Percentiles rank a stretch among this genome's conserved stretches.
phyloP scores from a whole-genome alignment of 257 asterid species.

The Solanum clarkiae region DNA sequence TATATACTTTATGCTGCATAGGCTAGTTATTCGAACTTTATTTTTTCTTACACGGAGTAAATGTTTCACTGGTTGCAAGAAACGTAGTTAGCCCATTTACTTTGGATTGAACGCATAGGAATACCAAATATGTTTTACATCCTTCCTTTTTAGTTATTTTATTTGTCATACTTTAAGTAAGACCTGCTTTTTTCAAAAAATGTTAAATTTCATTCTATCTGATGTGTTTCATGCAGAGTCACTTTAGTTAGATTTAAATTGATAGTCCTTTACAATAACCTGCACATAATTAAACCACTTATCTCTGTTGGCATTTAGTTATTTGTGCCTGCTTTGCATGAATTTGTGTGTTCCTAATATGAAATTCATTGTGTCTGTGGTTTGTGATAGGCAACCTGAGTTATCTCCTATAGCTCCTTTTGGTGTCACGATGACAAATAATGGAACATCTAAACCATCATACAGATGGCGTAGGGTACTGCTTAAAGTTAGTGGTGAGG shows the following conservation, averaged over 20 bases:
- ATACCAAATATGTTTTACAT: neutral
- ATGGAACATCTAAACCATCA: constrained; percentile 29
- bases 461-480: constrained; percentile 88
- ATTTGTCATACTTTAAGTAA: neutral
- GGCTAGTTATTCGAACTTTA: neutral
- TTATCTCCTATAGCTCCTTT: constrained; percentile 41
- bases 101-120: neutral
- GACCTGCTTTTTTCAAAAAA: neutral
- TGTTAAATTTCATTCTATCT: neutral
- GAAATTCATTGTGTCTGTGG: neutral
- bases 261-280: neutral
- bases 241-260: neutral
- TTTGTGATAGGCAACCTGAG: neutral
- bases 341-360: neutral
- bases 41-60: neutral
- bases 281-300: neutral
- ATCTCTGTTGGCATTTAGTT: neutral
- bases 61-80: neutral
- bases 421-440: constrained; percentile 39
- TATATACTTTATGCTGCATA: neutral
- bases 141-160: neutral
- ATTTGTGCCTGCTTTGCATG: neutral
- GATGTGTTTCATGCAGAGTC: neutral
- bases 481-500: constrained; percentile 98
- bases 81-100: neutral